Conservation (phyloP, 805 yeast species). For the Spathaspora hagerdaliae region DNA sequence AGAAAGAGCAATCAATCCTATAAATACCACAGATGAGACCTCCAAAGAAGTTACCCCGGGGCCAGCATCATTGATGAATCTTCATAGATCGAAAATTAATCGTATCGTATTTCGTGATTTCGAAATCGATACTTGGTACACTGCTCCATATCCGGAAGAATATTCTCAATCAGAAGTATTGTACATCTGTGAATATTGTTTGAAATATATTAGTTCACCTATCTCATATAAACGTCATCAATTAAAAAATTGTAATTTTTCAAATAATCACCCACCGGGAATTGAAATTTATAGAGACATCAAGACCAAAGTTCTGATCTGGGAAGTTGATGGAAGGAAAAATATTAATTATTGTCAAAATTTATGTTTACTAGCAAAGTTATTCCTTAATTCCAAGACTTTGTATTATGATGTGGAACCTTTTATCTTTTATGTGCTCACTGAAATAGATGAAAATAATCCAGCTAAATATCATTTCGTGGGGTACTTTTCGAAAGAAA, state of each 20-base stretch:
- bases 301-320: conserved; percentile 25
- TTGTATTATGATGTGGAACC: conserved; percentile 95
- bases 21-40: neutral
- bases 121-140: conserved; percentile 88
- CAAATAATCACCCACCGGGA: conserved; percentile 62
- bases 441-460: conserved; percentile 53
- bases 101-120: conserved; percentile 66
- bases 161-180: conserved; percentile 59
- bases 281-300: conserved; percentile 38
- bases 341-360: conserved; percentile 83
- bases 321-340: conserved; percentile 76
- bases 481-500: conserved; percentile 93
- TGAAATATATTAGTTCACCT: conserved; percentile 72
- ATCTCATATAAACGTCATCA: conserved; percentile 66
- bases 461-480: conserved; percentile 64
- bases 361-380: conserved; percentile 81
- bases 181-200: conserved; percentile 79
- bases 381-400: conserved; percentile 87
- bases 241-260: conserved; percentile 58
- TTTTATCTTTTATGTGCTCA: conserved; percentile 80
- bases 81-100: conserved; percentile 37
- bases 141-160: conserved; percentile 90
- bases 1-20: neutral
- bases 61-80: conserved; percentile 3
- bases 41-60: conserved; percentile 4